Percentiles rank a stretch among this genome's conserved stretches.
Conservation (phyloP, 208 protist genomes). For the Trypanosoma theileri region DNA sequence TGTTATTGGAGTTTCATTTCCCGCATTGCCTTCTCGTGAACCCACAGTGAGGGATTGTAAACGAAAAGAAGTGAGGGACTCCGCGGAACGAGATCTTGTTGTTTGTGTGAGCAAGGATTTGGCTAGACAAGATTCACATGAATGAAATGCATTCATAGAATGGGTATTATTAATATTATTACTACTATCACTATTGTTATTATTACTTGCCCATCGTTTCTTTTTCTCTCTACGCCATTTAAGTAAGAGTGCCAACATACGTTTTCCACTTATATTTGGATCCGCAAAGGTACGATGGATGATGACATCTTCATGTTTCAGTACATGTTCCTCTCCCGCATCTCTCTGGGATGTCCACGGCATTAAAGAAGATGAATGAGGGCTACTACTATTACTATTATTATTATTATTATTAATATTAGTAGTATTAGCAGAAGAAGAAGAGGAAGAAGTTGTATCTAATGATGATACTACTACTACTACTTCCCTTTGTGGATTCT, state of each 20-base stretch:
- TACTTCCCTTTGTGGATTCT: neutral
- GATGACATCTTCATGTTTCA: neutral
- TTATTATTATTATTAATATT: no score
- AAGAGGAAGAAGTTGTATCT: neutral
- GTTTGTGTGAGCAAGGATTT: conserved; percentile 1
- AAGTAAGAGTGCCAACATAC: conserved; percentile 21
- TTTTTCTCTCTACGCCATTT: conserved; percentile 23
- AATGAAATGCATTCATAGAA: neutral
- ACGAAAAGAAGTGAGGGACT: conserved; percentile 23
- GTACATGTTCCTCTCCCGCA: neutral
- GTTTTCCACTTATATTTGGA: conserved; percentile 24
- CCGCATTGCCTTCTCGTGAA: neutral
- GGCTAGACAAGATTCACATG: conserved; percentile 7
- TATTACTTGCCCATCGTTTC: neutral
- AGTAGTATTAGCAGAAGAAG: neutral
- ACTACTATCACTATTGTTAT: no score
- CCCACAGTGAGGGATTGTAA: conserved; percentile 7
- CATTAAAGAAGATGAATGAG: neutral
- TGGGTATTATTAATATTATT: neutral
- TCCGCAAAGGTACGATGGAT: neutral
- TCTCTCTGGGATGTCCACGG: neutral
- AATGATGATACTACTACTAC: neutral
- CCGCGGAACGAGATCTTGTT: conserved; percentile 23
- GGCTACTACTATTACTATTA: no score
- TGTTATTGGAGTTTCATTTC: neutral